Base-by-base conservation (phyloP, 2,329 filamentous ascomycete genomes). In the Pseudocercospora vitis region DNA sequence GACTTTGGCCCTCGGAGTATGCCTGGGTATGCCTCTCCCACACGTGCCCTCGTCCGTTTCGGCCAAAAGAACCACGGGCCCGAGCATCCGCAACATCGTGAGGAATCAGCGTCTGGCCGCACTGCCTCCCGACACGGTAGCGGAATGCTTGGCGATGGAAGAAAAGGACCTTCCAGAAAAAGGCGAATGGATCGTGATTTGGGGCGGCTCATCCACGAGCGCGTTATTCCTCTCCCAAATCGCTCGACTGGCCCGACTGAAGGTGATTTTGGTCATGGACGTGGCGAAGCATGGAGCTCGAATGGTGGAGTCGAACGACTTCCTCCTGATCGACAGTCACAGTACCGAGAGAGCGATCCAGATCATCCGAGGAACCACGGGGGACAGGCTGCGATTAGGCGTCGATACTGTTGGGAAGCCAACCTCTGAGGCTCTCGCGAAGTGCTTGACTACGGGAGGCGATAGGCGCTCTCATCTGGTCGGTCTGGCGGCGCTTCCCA, bases 401-500 rank as follows among this genome's bases (percentile, higher is more conserved):
- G 47, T 61, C 9, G 58, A 61, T 12, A 61, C 58, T n/a, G 58
- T 59, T 5, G 58, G 58, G n/a, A 61, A 59, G 46, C 33, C 52
- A 4, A 61, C 56, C 4, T 31, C 56, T 18, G 53, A 55, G 37
- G 44, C 50, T 11, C 46, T 61, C 12, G 58, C 56, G 14, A 51
- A 50, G n/a, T 52, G 52, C 12, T 32, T 60, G 18, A 24, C 14
- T 24, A 18, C 14, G n/a, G 35, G 33, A 46, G 40, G 49, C 21
- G 39, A 55, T 21, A 48, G 29, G 44, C 21, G 48, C 9, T 26
- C 58, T 14, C 58, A 90, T 68, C 72, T 89, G 0, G 77, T 89
- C 0, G 86, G 86, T 0, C 64, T 89, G 26, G 82, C 83, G 0
- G 86, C 85, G 0, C 61, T 88, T 1, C 87, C 87, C 0, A 88